Conservation (phyloP, 2,329 filamentous ascomycete species). For the Cytospora schulzeri region DNA sequence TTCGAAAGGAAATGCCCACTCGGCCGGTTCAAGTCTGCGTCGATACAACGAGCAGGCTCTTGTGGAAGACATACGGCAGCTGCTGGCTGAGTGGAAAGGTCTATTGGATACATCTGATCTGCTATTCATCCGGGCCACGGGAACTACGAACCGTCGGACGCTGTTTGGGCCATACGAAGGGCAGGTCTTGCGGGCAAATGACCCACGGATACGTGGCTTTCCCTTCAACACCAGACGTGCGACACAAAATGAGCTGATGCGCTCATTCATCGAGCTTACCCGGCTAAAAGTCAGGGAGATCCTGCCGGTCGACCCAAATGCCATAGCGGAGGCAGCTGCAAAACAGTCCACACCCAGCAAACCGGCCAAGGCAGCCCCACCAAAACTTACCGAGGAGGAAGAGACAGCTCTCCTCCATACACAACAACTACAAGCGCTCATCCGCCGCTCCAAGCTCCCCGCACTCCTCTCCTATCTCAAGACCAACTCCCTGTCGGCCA, state of each 20-base stretch:
- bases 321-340: slow-evolving; percentile 36
- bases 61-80: slow-evolving; percentile 79
- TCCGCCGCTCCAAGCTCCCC: slow-evolving; percentile 87
- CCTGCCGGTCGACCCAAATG: slow-evolving; percentile 60
- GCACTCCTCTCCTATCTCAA: slow-evolving; percentile 82
- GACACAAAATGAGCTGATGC: slow-evolving; percentile 92
- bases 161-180: slow-evolving; percentile 90
- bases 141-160: slow-evolving; percentile 81
- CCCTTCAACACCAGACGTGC: slow-evolving; percentile 91
- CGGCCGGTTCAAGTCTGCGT: slow-evolving; percentile 85
- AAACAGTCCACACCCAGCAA: slow-evolving; percentile 49
- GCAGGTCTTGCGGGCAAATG: slow-evolving; percentile 78
- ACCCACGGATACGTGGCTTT: slow-evolving; percentile 80
- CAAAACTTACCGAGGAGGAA: slow-evolving; percentile 78
- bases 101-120: slow-evolving; percentile 84
- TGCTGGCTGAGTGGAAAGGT: slow-evolving; percentile 82
- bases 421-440: slow-evolving; percentile 82
- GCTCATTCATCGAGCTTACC: slow-evolving; percentile 91
- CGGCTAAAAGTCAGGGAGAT: slow-evolving; percentile 83
- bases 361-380: slow-evolving; percentile 51
- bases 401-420: slow-evolving; percentile 83
- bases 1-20: slow-evolving; percentile 91
- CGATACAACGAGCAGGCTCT: slow-evolving; percentile 93
- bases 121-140: slow-evolving; percentile 87
- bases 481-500: slow-evolving; percentile 69